Percentiles rank a stretch among this genome's conserved stretches.
Evolutionary conservation across 352 stramenopile species (phyloP).

Genomic region (Pythium angustatum): DNA sequence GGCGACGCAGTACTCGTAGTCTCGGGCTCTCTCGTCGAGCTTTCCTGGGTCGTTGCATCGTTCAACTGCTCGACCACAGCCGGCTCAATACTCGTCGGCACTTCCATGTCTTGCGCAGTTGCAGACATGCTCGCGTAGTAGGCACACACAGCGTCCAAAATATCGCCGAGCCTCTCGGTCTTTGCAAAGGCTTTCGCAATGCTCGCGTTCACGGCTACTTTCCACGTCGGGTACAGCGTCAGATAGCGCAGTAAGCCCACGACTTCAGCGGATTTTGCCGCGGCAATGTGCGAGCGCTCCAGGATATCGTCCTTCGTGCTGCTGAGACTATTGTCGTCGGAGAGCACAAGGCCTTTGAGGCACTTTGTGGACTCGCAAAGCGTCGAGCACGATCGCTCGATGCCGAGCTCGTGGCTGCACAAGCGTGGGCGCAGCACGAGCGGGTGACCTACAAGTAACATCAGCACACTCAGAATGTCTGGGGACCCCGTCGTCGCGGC

Average conservation of each 20-base stretch:
- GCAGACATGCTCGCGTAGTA: conserved; percentile 65
- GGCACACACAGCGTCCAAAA: conserved; percentile 61
- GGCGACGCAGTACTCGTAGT: conserved; percentile 44
- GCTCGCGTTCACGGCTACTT: conserved; percentile 70
- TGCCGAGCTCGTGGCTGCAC: conserved; percentile 77
- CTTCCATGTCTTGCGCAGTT: conserved; percentile 23
- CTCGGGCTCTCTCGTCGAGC: conserved; percentile 55
- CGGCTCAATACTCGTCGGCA: conserved; percentile 11
- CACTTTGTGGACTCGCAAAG: conserved; percentile 72
- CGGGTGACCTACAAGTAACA: conserved; percentile 65
- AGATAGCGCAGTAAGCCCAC: conserved; percentile 73
- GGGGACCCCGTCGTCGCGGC: conserved; percentile 29
- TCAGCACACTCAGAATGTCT: conserved; percentile 36
- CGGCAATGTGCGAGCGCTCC: conserved; percentile 53
- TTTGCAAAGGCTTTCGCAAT: conserved; percentile 56
- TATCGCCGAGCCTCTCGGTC: conserved; percentile 45
- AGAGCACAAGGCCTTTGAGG: conserved; percentile 46
- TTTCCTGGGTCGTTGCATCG: conserved; percentile 26
- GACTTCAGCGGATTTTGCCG: conserved; percentile 63
- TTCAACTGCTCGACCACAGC: conserved; percentile 28
- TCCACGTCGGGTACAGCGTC: conserved; percentile 77
- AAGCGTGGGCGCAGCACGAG: conserved; percentile 65
- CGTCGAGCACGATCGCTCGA: conserved; percentile 64
- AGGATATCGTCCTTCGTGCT: conserved; percentile 38
- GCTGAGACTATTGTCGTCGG: conserved; percentile 29